Evolutionary conservation across 1,284 basidiomycete species (phyloP).

Genomic region (Mycena sp.): DNA sequence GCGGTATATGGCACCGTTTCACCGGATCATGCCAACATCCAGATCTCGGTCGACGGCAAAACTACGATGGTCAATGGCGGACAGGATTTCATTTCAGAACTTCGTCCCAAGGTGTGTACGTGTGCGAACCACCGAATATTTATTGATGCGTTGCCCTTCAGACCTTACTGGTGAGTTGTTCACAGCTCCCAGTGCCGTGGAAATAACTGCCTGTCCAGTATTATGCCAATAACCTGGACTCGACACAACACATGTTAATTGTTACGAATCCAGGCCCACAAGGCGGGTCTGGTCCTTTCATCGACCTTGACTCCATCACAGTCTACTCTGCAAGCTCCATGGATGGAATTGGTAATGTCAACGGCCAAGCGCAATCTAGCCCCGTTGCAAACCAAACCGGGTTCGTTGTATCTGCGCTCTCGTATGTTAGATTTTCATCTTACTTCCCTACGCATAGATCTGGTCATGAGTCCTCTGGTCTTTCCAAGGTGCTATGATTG

Average conservation of each 20-base stretch:
- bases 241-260: conserved; percentile 38
- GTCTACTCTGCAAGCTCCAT: conserved; percentile 42
- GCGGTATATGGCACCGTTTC: conserved; percentile 62
- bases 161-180: conserved; percentile 54
- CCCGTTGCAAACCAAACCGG: conserved; percentile 6
- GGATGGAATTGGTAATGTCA: background rate
- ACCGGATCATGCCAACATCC: conserved; percentile 56
- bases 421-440: too few species aligned
- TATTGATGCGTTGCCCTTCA: too few species aligned
- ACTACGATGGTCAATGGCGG: conserved; percentile 46
- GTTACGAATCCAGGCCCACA: conserved; percentile 42
- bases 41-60: conserved; percentile 55
- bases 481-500: conserved; percentile 22
- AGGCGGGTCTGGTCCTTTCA: conserved; percentile 43
- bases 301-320: conserved; percentile 55
- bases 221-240: conserved; percentile 47
- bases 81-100: conserved; percentile 40
- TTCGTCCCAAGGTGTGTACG: conserved; percentile 50
- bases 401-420: too few species aligned
- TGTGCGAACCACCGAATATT: too few species aligned
- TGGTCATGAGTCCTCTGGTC: conserved; percentile 6
- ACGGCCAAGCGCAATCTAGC: background rate
- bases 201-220: conserved; percentile 42
- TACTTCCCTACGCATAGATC: too few species aligned
- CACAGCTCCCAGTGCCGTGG: background rate